These are phyloP conservation scores for Aureobasidium pullulans DNA, from an alignment of 2,329 filamentous ascomycete genomes.

Conservation along the genomic window DNA sequence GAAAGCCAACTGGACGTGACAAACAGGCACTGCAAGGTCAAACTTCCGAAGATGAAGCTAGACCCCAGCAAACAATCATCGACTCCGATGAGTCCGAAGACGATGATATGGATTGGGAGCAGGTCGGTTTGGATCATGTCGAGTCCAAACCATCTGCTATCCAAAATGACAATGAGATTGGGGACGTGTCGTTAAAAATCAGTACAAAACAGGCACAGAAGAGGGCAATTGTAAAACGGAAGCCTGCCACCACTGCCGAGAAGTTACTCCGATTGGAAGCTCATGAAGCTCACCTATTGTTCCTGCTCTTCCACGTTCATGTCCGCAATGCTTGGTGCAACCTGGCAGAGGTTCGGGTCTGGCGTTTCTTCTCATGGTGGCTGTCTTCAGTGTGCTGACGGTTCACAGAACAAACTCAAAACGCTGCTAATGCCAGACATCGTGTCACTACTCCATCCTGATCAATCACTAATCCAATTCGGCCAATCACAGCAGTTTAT, in stretches of 20 bases:
- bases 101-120: slow-evolving; percentile 57
- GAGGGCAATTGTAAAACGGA: slow-evolving; percentile 35
- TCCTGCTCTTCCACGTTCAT: slow-evolving; percentile 69
- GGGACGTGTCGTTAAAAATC: slow-evolving; percentile 36
- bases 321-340: slow-evolving; percentile 87
- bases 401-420: slow-evolving; percentile 43
- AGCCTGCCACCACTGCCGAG: slow-evolving; percentile 49
- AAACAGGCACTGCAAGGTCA: background rate
- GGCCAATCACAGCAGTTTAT: slow-evolving; percentile 68
- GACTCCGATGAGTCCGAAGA: slow-evolving; percentile 46
- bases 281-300: slow-evolving; percentile 83
- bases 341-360: slow-evolving; percentile 18
- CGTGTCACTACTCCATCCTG: slow-evolving; percentile 60
- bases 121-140: slow-evolving; percentile 42
- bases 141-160: slow-evolving; percentile 18
- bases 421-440: slow-evolving; percentile 60
- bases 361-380: background rate
- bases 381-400: background rate
- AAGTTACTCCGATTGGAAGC: slow-evolving; percentile 59
- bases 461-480: slow-evolving; percentile 62
- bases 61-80: slow-evolving; percentile 13
- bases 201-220: slow-evolving; percentile 27
- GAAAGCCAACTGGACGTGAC: too few species aligned
- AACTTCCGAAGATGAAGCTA: background rate
- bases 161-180: slow-evolving; percentile 23